A percentile compares a stretch with the other conserved stretches of the same genome.
These are phyloP conservation scores for Apiotrichum laibachii DNA, from an alignment of 1,284 basidiomycete genomes.

Conservation along the genomic window DNA sequence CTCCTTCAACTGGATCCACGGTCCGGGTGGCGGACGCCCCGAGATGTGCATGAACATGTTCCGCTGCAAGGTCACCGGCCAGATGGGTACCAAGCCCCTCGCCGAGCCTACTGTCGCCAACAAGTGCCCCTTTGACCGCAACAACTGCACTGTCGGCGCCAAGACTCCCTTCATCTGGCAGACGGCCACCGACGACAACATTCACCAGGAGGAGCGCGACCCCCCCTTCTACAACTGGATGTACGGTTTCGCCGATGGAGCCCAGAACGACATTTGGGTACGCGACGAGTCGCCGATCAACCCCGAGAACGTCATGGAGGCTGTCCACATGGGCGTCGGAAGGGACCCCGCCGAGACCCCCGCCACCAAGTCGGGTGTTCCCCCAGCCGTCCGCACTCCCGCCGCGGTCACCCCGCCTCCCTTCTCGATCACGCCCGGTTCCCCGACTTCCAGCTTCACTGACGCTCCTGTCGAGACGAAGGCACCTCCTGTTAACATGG, in stretches of 20 bases:
- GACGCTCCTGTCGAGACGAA: no score
- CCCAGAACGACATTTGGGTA: constrained; percentile 51
- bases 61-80: constrained; percentile 44
- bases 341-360: no score
- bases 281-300: no score
- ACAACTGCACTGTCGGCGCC: constrained; percentile 41
- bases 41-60: constrained; percentile 35
- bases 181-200: constrained; percentile 50
- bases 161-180: constrained; percentile 8
- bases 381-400: no score
- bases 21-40: constrained; percentile 30
- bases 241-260: constrained; percentile 51
- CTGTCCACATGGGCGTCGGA: no score
- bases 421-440: no score
- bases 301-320: no score
- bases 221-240: constrained; percentile 39
- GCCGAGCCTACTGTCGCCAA: constrained; percentile 27
- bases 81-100: constrained; percentile 30
- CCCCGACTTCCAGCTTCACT: no score
- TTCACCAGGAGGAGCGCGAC: constrained; percentile 51
- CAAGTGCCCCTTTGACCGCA: constrained; percentile 9
- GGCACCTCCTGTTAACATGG: no score
- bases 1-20: constrained; percentile 66
- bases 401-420: no score
- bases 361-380: no score